These are phyloP conservation scores for Bonia amplexicaulis DNA, from an alignment of 176 grass and related monocot genomes.

Conservation along the genomic window DNA sequence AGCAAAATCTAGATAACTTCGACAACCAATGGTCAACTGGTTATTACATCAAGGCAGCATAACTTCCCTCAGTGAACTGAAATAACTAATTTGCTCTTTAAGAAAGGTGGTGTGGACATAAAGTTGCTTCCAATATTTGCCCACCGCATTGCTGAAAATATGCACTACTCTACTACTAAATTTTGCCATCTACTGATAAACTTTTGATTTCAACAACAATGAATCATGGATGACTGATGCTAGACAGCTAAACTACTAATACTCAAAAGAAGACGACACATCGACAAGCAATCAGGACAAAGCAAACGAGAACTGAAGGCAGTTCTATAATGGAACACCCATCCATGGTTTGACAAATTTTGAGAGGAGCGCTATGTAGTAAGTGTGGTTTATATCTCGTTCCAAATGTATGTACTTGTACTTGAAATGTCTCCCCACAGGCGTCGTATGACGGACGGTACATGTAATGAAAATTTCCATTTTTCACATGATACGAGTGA, in stretches of 20 bases:
- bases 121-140: neutral
- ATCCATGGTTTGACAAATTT: neutral
- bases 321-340: neutral
- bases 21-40: neutral
- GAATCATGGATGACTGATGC: neutral
- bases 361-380: neutral
- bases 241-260: neutral
- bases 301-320: neutral
- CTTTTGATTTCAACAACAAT: neutral
- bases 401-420: neutral
- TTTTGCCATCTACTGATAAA: neutral
- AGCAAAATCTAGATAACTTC: neutral
- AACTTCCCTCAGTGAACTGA: neutral
- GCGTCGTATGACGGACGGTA: neutral
- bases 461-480: neutral
- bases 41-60: neutral
- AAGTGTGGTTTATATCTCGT: neutral
- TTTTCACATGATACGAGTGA: neutral
- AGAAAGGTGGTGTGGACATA: neutral
- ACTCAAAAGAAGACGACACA: neutral
- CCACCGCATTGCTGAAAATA: constrained; percentile 6
- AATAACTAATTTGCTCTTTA: neutral
- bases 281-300: neutral
- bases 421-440: neutral
- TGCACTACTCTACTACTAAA: neutral